Evolutionary conservation across 148 eudicot species (phyloP), one percentile per base, ranked within the genome.

Genomic region (Chenopodium quinoa): DNA sequence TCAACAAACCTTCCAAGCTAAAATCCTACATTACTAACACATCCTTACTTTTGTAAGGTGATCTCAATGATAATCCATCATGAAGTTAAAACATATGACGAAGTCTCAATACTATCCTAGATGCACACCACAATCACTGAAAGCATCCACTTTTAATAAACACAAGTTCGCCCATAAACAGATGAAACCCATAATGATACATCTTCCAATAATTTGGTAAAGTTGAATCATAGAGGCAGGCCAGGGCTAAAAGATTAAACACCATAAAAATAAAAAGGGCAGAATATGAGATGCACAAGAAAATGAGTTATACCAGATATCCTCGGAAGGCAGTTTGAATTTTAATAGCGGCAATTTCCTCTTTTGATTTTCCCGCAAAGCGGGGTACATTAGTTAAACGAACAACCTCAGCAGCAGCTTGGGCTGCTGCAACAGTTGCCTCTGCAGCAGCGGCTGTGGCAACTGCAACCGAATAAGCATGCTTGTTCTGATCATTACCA

Each of bases 361-460:
- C 97, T 75, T 88, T 89, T 6, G 93, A 80, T 85, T 86, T 88
- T 23, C 90, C 93, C 4, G 78, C 56, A 76, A 77, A 85, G 50
- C 76, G 88, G 27, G 94, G 71, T 0, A 83, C 79, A 8, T 82
- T 77, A 23, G 97, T 86, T 22, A 93, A 89, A 72, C 98, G 89
- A 63, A 91, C 98, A 79, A 92, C 93, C 88, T 92, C 97, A n/a
- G 91, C 97, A 83, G 94, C 99, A 17, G 93, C 97, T 58, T 93
- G 91, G 27, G 96, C 92, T 7, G 97, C 96, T 1, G 92, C 92
- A 79, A 89, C 97, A 8, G 99, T 97, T 1, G 92, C 97, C 82
- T 93, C 93, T 50, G 93, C 99, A 7, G 95, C 98, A 65, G 85
- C 98, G 12, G 97, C 87, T n/a, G 96, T 91, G 78, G 97, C 93